A percentile compares a stretch with the other conserved stretches of the same genome.
These are phyloP conservation scores for Cucurbita pepo DNA, from an alignment of 306 rosid genomes.

Conservation along the genomic window DNA sequence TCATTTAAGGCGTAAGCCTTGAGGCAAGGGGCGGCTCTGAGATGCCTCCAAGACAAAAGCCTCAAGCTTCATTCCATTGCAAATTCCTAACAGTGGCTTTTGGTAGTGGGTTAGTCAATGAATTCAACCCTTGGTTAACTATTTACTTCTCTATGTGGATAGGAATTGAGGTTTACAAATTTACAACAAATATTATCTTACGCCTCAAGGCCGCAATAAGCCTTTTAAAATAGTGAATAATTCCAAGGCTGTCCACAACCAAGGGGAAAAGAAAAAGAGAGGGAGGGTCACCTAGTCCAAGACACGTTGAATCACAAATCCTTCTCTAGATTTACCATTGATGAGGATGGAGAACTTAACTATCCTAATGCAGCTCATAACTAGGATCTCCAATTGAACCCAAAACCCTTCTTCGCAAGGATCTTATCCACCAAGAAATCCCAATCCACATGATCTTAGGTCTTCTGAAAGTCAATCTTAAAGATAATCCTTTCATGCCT, in stretches of 20 bases:
- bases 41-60: neutral
- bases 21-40: too few species aligned
- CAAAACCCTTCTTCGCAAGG: neutral
- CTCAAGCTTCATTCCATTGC: neutral
- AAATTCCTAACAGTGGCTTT: neutral
- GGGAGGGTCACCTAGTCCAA: too few species aligned
- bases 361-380: neutral
- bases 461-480: neutral
- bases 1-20: neutral
- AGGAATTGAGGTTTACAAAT: neutral
- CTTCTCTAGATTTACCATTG: neutral
- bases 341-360: neutral
- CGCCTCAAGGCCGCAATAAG: neutral
- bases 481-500: neutral
- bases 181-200: neutral
- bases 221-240: neutral
- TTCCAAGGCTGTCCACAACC: neutral
- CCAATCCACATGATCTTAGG: neutral
- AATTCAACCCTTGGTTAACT: neutral
- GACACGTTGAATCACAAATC: neutral
- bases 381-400: neutral
- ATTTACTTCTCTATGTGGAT: neutral
- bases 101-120: neutral
- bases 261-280: neutral
- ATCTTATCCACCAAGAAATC: neutral